Evolutionary conservation across 345 rosid species (phyloP), one percentile per base, ranked within the genome.

Genomic region (Chamaenerion angustifolium): DNA sequence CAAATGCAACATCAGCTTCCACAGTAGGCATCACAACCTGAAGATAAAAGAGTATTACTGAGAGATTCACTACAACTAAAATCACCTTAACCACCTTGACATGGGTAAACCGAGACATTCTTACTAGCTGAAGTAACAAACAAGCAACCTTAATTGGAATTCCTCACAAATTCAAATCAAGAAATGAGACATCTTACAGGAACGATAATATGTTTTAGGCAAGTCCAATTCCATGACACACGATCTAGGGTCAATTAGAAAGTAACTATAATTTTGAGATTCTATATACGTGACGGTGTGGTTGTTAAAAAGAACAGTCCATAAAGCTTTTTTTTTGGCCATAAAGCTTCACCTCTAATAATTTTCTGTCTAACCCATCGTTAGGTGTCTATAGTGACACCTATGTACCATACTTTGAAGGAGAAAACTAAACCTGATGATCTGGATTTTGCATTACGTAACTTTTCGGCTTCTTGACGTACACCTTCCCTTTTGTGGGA

Each of bases 1-100:
- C 98, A 75, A 90, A 83, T 16, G 95, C 76, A 17, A 90, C 95
- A 70, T 90, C 92, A 51, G 88, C 83, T 76, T 90, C 94, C 10
- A 90, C 94, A 8, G 94, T 83, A 43, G 98, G 98, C 98, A 90
- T 90, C 58, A 90, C 83, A 49, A 86, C 95, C 95, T 86, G 48
- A 46, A 54, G 31, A 27, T 46, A 12, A 15, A 42, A 31, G 16
- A 12, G 42, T 50, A 11, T 21, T 16, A 14, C 53, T 6, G 2
- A 3, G 16, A n/a, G 9, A 25, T 15, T 31, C 18, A n/a, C 16
- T 49, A 12, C 8, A 31, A 27, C 11, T 9, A 48, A 19, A 16
- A 11, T 13, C 14, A 27, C 8, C 11, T 3, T 50, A 19, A 31
- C 35, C 14, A 13, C 18, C 42, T 7, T 31, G 8, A 21, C 8